Conservation (phyloP, 2,329 filamentous ascomycete genomes). For the Scopulariopsis brevicaulis region DNA sequence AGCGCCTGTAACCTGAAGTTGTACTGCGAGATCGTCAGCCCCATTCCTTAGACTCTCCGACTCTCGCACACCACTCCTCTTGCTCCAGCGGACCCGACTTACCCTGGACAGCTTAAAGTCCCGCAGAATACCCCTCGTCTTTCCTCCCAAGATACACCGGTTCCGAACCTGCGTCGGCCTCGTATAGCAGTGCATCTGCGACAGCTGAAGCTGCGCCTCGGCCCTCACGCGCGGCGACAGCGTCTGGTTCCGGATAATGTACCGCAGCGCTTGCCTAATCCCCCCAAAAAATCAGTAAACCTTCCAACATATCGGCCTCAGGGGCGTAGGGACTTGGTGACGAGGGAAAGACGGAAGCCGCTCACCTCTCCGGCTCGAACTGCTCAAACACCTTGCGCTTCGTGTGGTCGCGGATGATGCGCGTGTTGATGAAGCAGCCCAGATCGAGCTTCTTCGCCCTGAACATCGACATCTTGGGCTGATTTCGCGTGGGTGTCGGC, state of each 20-base stretch:
- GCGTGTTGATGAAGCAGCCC: constrained; percentile 76
- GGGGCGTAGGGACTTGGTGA: too few species aligned
- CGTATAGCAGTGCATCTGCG: constrained; percentile 94
- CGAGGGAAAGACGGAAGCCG: background rate
- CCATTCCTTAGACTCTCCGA: background rate
- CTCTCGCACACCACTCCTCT: background rate
- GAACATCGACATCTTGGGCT: constrained; percentile 68
- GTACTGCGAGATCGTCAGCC: constrained; percentile 46
- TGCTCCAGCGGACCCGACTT: constrained; percentile 23
- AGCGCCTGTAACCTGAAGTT: constrained; percentile 88
- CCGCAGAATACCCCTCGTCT: constrained; percentile 76
- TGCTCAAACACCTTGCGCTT: constrained; percentile 90
- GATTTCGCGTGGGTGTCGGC: constrained; percentile 1
- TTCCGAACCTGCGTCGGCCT: constrained; percentile 89
- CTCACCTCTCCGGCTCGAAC: constrained; percentile 75
- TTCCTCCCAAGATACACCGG: constrained; percentile 85
- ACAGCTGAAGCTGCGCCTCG: constrained; percentile 84
- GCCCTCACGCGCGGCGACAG: constrained; percentile 73
- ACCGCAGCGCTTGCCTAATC: constrained; percentile 79
- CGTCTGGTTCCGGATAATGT: constrained; percentile 86
- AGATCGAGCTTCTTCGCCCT: constrained; percentile 83
- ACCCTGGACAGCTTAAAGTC: constrained; percentile 91
- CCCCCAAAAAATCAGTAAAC: background rate
- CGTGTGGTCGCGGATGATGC: constrained; percentile 84
- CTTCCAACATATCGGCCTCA: background rate